phyloP scores from a whole-genome alignment of 345 rosid genomes.

The Eutrema japonicum region DNA sequence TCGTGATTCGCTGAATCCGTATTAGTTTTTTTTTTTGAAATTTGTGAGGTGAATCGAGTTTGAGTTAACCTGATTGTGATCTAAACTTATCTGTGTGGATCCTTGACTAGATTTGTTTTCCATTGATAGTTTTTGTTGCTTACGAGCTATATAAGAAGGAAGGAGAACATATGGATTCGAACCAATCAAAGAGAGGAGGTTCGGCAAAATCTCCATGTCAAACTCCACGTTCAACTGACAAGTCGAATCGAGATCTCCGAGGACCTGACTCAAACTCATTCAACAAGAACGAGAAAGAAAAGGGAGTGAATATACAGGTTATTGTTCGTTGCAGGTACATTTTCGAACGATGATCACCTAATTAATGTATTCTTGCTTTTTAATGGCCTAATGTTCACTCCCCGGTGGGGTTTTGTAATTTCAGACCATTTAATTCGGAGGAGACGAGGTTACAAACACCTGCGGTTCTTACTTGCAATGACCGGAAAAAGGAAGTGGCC shows the following conservation, averaged over 20 bases:
- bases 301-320: constrained; percentile 97
- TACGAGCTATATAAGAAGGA: constrained; percentile 13
- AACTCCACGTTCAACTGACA: constrained; percentile 90
- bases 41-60: constrained; percentile 26
- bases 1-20: constrained; percentile 20
- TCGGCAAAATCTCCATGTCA: constrained; percentile 79
- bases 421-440: constrained; percentile 87
- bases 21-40: background rate
- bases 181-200: constrained; percentile 63
- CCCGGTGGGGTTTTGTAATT: background rate
- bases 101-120: constrained; percentile 25
- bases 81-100: constrained; percentile 22
- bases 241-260: constrained; percentile 83
- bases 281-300: constrained; percentile 77
- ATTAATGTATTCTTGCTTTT: background rate
- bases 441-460: constrained; percentile 77
- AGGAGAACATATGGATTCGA: constrained; percentile 57
- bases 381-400: constrained; percentile 15
- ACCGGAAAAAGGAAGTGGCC: constrained; percentile 79
- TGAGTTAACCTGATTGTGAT: constrained; percentile 21
- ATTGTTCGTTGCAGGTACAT: constrained; percentile 94
- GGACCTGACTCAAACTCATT: constrained; percentile 53
- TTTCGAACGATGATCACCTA: background rate
- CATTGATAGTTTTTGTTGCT: constrained; percentile 20
- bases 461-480: constrained; percentile 83